Conservation (phyloP, 345 rosid species). For the Noccaea bulbosa region DNA sequence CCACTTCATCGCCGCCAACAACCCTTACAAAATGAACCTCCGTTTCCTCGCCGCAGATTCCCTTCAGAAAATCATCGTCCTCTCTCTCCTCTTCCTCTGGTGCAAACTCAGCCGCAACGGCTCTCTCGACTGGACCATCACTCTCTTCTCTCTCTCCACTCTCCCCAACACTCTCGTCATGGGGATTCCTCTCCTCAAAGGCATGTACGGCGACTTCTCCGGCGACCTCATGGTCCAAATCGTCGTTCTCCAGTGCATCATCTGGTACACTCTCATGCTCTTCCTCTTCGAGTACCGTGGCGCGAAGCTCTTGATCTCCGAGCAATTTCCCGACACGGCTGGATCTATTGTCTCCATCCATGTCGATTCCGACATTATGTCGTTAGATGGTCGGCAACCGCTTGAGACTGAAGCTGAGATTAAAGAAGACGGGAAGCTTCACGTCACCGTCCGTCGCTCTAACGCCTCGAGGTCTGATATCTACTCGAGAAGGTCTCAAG, state of each 20-base stretch:
- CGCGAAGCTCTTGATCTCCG: conserved; percentile 51
- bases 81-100: conserved; percentile 53
- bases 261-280: conserved; percentile 63
- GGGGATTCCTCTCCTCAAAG: conserved; percentile 60
- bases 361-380: conserved; percentile 63
- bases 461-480: conserved; percentile 51
- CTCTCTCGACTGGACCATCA: conserved; percentile 56
- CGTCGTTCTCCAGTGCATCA: conserved; percentile 55
- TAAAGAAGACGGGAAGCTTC: conserved; percentile 59
- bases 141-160: conserved; percentile 53
- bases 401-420: conserved; percentile 58
- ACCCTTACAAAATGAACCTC: conserved; percentile 55
- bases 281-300: conserved; percentile 61
- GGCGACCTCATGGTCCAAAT: conserved; percentile 56
- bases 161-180: conserved; percentile 62
- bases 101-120: conserved; percentile 47
- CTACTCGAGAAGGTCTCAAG: conserved; percentile 51
- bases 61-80: conserved; percentile 56
- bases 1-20: conserved; percentile 66
- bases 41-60: conserved; percentile 62
- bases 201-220: conserved; percentile 63
- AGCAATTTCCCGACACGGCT: conserved; percentile 63
- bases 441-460: conserved; percentile 52
- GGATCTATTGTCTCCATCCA: conserved; percentile 53
- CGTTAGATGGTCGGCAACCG: conserved; percentile 51